phyloP scores from a whole-genome alignment of 345 rosid genomes.

The Eutrema heterophyllum region DNA sequence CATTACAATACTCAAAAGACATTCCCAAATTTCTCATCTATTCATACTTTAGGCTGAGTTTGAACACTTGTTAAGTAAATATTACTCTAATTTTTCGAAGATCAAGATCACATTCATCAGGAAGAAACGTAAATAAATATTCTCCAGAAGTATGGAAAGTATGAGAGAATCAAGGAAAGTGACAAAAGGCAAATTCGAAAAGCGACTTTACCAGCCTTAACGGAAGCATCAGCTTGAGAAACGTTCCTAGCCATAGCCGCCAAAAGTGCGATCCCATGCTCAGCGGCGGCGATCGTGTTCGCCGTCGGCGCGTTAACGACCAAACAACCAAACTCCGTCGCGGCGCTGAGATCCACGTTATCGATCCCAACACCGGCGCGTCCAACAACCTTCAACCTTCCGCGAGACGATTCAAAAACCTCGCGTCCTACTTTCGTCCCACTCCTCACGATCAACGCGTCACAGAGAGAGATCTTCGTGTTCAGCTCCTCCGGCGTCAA shows the following conservation, averaged over 20 bases:
- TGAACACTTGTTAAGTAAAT: not conserved
- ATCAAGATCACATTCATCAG: too few species aligned
- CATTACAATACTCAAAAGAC: too few species aligned
- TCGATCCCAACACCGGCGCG: conserved; percentile 90
- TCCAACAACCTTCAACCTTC: conserved; percentile 78
- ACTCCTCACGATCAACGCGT: conserved; percentile 73
- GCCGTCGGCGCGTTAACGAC: conserved; percentile 90
- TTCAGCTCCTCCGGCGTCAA: conserved; percentile 72
- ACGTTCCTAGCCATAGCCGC: conserved; percentile 80
- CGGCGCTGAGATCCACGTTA: conserved; percentile 81
- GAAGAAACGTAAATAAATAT: not conserved
- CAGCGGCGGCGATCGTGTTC: conserved; percentile 84
- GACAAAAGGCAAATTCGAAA: not conserved
- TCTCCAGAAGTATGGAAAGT: not conserved
- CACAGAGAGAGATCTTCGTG: conserved; percentile 84
- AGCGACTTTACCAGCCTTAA: conserved; percentile 63
- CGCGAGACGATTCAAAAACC: conserved; percentile 66
- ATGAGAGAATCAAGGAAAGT: not conserved
- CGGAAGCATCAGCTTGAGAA: conserved; percentile 74
- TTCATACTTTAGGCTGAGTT: not conserved
- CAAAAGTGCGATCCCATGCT: conserved; percentile 77
- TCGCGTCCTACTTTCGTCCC: conserved; percentile 71
- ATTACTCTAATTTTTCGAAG: too few species aligned
- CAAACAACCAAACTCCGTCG: conserved; percentile 79
- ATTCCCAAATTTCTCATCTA: not conserved